Evolutionary conservation across 495 filamentous ascomycete species (phyloP).

Genomic region (Elaphomyces granulatus): DNA sequence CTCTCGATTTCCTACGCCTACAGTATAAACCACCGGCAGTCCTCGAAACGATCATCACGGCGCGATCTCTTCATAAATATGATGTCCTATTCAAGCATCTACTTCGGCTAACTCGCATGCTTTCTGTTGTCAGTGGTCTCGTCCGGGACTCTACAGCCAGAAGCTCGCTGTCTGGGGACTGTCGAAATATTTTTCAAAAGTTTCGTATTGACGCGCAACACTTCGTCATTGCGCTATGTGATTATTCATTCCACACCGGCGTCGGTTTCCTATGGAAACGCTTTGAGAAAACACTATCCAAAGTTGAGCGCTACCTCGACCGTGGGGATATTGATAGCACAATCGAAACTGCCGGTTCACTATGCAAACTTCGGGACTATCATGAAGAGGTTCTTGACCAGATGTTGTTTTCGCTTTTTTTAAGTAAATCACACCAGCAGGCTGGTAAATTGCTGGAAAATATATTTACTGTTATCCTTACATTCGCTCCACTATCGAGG

Average conservation of each 20-base stretch:
- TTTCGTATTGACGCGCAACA: slow-evolving; percentile 68
- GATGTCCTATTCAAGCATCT: slow-evolving; percentile 70
- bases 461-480: slow-evolving; percentile 56
- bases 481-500: slow-evolving; percentile 43
- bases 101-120: slow-evolving; percentile 64
- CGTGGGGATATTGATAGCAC: slow-evolving; percentile 30
- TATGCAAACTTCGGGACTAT: slow-evolving; percentile 49
- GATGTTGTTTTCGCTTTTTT: slow-evolving; percentile 59
- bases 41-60: slow-evolving; percentile 58
- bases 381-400: slow-evolving; percentile 68
- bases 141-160: slow-evolving; percentile 42
- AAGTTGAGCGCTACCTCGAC: slow-evolving; percentile 44
- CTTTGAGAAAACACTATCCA: slow-evolving; percentile 50
- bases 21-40: slow-evolving; percentile 68
- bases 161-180: slow-evolving; percentile 21
- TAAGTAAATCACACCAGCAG: slow-evolving; percentile 44
- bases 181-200: slow-evolving; percentile 35
- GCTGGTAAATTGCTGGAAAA: slow-evolving; percentile 63
- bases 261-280: slow-evolving; percentile 54
- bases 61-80: slow-evolving; percentile 54
- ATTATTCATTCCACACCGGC: slow-evolving; percentile 65
- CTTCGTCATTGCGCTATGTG: slow-evolving; percentile 51
- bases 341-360: slow-evolving; percentile 38
- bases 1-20: slow-evolving; percentile 78
- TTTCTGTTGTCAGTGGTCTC: slow-evolving; percentile 59